These are phyloP conservation scores for Eucalyptus globulus DNA, from an alignment of 345 rosid species.

Conservation along the genomic window DNA sequence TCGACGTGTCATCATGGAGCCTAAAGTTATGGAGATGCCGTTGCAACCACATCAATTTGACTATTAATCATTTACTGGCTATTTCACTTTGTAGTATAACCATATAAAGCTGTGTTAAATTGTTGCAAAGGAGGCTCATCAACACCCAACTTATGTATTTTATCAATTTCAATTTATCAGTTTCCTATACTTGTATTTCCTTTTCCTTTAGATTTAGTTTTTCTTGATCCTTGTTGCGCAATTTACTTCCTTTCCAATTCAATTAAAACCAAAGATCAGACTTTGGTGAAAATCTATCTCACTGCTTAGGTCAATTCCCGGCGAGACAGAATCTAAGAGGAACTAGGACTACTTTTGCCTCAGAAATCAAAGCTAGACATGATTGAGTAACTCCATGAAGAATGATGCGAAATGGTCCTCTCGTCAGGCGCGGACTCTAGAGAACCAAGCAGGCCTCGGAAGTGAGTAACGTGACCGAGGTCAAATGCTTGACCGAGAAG, in stretches of 20 bases:
- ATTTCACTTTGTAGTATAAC: too few relatives aligned
- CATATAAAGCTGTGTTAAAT: neutral
- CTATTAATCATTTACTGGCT: neutral
- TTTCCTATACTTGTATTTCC: neutral
- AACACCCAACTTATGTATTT: neutral
- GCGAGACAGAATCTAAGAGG: neutral
- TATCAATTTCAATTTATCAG: neutral
- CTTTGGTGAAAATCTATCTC: neutral
- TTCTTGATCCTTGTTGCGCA: neutral
- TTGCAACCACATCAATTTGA: neutral
- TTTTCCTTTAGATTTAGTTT: too few relatives aligned
- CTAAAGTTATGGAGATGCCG: neutral
- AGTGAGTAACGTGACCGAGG: neutral
- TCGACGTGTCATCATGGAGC: neutral
- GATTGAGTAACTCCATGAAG: neutral
- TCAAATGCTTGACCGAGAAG: neutral
- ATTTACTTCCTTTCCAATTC: neutral
- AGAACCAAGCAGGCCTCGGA: neutral
- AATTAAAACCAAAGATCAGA: neutral
- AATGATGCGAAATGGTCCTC: neutral
- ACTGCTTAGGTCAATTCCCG: neutral
- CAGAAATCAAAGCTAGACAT: neutral
- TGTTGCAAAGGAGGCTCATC: neutral
- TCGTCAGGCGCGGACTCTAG: neutral
- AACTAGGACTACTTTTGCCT: neutral